Evolutionary conservation across 2,329 filamentous ascomycete species (phyloP).

Genomic region (Fusarium cicatricum): DNA sequence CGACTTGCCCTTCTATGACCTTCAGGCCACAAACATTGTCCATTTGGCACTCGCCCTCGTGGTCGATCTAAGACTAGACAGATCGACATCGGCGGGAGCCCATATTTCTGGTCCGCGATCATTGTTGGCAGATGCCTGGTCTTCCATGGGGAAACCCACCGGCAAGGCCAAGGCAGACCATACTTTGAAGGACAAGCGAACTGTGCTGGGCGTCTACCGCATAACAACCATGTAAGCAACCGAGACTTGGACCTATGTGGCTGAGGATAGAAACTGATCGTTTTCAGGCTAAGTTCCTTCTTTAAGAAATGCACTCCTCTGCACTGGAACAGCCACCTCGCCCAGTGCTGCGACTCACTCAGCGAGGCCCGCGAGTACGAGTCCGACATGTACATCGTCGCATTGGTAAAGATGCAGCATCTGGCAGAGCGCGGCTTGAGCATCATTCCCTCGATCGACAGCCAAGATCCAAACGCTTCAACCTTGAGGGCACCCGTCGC

Average conservation of each 20-base stretch:
- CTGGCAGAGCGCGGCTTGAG: conserved; percentile 43
- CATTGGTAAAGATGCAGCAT: conserved; percentile 47
- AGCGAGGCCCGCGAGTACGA: conserved; percentile 40
- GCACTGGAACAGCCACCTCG: conserved; percentile 46
- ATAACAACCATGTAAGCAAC: conserved; percentile 45
- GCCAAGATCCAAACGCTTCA: conserved; percentile 29
- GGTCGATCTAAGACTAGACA: conserved; percentile 50
- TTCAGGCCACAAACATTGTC: conserved; percentile 48
- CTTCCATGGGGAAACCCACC: conserved; percentile 27
- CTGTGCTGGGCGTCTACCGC: conserved; percentile 52
- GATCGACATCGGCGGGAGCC: too few species aligned
- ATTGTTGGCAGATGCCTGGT: conserved; percentile 47
- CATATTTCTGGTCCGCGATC: conserved; percentile 38
- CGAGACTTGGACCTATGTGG: neutral
- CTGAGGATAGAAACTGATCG: neutral
- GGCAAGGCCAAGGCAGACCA: conserved; percentile 34
- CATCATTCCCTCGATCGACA: conserved; percentile 33
- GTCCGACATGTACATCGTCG: conserved; percentile 46
- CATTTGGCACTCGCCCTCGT: conserved; percentile 51
- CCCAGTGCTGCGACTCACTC: conserved; percentile 46
- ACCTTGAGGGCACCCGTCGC: conserved; percentile 40
- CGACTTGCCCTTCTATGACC: conserved; percentile 50
- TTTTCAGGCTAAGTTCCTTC: conserved; percentile 6
- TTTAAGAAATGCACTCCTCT: conserved; percentile 47
- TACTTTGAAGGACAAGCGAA: conserved; percentile 49